Base-by-base conservation (phyloP, 495 filamentous ascomycete species). In the Pseudevernia furfuracea region DNA sequence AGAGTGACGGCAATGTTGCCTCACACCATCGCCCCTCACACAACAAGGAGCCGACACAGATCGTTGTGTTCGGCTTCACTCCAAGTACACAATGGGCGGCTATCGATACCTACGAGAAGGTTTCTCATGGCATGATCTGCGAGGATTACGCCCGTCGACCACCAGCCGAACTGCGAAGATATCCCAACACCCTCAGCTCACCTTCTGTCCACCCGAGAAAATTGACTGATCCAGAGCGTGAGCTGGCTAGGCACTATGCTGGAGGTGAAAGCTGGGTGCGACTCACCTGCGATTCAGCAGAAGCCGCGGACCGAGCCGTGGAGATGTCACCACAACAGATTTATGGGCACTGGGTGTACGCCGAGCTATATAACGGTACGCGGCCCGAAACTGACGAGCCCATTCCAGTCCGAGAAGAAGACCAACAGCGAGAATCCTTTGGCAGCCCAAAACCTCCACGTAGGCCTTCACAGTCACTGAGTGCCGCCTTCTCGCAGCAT, bases 181-280 rank as follows among this genome's bases (percentile, higher is more conserved):
- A 76, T 77, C 84, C 80, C 69, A 82, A 75, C 63, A 87, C 82
- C 66, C 84, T 81, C 68, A 85, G 87, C 68, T 84, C 89, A 39
- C 82, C 86, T 1, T 79, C 85, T 44, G 81, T 83, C 30, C 73
- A 79, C 52, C 79, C 76, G 46, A 78, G 79, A 43, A 78, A 82
- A 9, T 72, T 95, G 23, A 86, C 89, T 21, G 72, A 80, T 34
- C 82, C 84, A 41, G 90, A 93, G 68, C 85, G 89, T 66, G 79
- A 78, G 61, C 89, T 90, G 71, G 87, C 90, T 64, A 89, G 88
- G 74, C 81, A 78, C 57, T 89, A 88, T 66, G 85, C 85, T 28
- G 87, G 90, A 61, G 92, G 92, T 21, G 82, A 86, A 65, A 84
- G 92, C 76, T 96, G 92, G 92, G 89, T 96, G 68, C 96, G 96